A percentile compares a stretch with the other conserved stretches of the same genome.
Evolutionary conservation across 768 basidiomycete genomes (phyloP).

Genomic region (Tulasnella sp.): DNA sequence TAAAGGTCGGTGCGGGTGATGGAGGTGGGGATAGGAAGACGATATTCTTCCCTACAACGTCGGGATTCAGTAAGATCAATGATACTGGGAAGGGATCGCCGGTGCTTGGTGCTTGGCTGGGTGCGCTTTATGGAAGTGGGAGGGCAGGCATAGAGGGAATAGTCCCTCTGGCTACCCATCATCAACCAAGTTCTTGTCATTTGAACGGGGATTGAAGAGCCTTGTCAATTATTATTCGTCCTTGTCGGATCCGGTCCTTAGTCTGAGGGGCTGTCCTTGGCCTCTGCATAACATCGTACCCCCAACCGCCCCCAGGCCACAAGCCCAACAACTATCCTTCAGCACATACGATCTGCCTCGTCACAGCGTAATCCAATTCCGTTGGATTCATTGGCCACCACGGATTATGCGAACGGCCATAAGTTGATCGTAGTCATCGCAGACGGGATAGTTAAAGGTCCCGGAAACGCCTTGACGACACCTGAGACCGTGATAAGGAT

Average conservation of each 20-base stretch:
- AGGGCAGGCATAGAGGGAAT: conserved; percentile 16
- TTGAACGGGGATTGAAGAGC: conserved; percentile 24
- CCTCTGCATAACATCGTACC: conserved; percentile 83
- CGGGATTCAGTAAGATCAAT: conserved; percentile 54
- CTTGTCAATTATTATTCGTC: conserved; percentile 42
- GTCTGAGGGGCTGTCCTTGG: conserved; percentile 80
- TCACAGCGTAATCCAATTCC: conserved; percentile 99
- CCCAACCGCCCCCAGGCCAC: conserved; percentile 80
- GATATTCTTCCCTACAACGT: conserved; percentile 37
- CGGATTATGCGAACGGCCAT: conserved; percentile 97
- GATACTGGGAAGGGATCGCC: conserved; percentile 36
- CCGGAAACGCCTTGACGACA: conserved; percentile 78
- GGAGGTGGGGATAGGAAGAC: conserved; percentile 29
- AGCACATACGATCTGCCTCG: conserved; percentile 86
- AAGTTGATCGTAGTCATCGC: conserved; percentile 92
- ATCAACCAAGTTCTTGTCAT: conserved; percentile 16
- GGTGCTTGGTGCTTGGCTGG: conserved; percentile 3
- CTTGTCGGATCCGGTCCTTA: conserved; percentile 29
- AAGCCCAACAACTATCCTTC: conserved; percentile 96
- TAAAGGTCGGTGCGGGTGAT: conserved; percentile 47
- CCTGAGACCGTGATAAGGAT: conserved; percentile 89
- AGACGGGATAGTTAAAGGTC: conserved; percentile 97
- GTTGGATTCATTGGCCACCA: conserved; percentile 94
- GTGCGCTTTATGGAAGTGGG: conserved; percentile 16
- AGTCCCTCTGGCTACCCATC: conserved; percentile 30